Evolutionary conservation across 2,329 filamentous ascomycete species (phyloP).

Genomic region (Penicillium sp.): DNA sequence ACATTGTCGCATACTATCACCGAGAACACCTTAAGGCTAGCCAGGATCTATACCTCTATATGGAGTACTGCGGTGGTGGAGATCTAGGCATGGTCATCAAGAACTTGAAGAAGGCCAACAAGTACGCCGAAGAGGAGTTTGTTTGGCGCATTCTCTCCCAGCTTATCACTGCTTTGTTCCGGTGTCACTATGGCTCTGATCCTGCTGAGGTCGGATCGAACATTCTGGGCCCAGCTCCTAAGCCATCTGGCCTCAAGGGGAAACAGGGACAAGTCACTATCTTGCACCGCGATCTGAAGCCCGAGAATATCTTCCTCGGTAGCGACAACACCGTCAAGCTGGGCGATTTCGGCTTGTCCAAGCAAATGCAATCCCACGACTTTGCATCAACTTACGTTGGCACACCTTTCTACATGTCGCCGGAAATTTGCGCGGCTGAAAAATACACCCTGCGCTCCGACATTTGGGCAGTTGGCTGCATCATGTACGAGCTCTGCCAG

Average conservation of each 20-base stretch:
- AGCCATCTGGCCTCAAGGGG: slow-evolving; percentile 57
- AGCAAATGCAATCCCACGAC: slow-evolving; percentile 93
- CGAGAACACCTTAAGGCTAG: slow-evolving; percentile 90
- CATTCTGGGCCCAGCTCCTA: slow-evolving; percentile 63
- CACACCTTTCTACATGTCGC: slow-evolving; percentile 99
- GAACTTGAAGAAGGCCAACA: slow-evolving; percentile 72
- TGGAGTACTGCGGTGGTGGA: slow-evolving; percentile 98
- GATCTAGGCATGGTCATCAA: slow-evolving; percentile 91
- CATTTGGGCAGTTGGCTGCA: slow-evolving; percentile 96
- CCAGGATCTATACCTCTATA: slow-evolving; percentile 94
- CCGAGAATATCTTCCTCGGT: slow-evolving; percentile 91
- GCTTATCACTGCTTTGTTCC: slow-evolving; percentile 84
- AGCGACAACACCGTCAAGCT: slow-evolving; percentile 96
- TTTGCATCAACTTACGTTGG: slow-evolving; percentile 98
- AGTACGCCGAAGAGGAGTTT: slow-evolving; percentile 88
- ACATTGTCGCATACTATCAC: slow-evolving; percentile 97
- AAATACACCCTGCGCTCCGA: slow-evolving; percentile 95
- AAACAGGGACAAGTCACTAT: slow-evolving; percentile 70
- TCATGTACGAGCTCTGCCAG: slow-evolving; percentile 96
- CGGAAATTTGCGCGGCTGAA: slow-evolving; percentile 92
- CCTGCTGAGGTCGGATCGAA: slow-evolving; percentile 77
- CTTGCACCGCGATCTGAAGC: slow-evolving; percentile 86
- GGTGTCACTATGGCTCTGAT: slow-evolving; percentile 92
- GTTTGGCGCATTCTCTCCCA: slow-evolving; percentile 97
- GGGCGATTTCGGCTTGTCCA: slow-evolving; percentile 95